Base-by-base conservation (phyloP, 2,329 filamentous ascomycete species). In the Dactylellina sp. region DNA sequence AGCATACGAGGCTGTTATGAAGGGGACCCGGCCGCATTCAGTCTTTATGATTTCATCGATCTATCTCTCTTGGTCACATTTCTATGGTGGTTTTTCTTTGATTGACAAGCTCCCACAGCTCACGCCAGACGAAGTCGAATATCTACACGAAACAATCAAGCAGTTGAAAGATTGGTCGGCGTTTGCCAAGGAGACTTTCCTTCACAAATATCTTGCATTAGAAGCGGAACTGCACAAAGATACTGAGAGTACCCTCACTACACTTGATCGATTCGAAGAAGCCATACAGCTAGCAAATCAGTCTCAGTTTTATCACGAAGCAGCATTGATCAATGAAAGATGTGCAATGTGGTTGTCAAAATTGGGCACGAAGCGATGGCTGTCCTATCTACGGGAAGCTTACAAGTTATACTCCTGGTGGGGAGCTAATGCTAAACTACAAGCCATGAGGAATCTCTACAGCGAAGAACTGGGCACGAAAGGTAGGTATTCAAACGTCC, bases 181-280 rank as follows among this genome's bases (percentile, higher is more conserved):
- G 20, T 76, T 72, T 42, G 76, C 77, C 9, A 78, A 76, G 39
- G 75, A 75, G 39, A 78, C 77, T 9, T 79, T 76, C 68, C 60
- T 78, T 40, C 78, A 79, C 50, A 79, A 79, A 63, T 76, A 74
- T 44, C 64, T 78, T 14, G 63, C 77, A 35, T 57, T 79, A 11
- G 76, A 79, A 44, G 78, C 77, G 16, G 78, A 79, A 66, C 53
- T 76, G 40, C 71, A 76, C 46, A 77, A 75, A 14, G 71, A 76
- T 32, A 72, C 37, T 2, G 75, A 76, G 35, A 77, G 78, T 42
- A 76, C 75, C 6, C 70, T 79, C 11, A 76, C 76, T 22, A 78
- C 78, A 25, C 66, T 79, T 20, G 78, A 79, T 46, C 75, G 74
- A 32, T 79, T 78, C 49, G 78, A 79, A 57, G 71, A 78, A 20